Evolutionary conservation across 306 rosid genomes (phyloP), one percentile per base, ranked within the genome.

Genomic region (Crataegus laevigata): DNA sequence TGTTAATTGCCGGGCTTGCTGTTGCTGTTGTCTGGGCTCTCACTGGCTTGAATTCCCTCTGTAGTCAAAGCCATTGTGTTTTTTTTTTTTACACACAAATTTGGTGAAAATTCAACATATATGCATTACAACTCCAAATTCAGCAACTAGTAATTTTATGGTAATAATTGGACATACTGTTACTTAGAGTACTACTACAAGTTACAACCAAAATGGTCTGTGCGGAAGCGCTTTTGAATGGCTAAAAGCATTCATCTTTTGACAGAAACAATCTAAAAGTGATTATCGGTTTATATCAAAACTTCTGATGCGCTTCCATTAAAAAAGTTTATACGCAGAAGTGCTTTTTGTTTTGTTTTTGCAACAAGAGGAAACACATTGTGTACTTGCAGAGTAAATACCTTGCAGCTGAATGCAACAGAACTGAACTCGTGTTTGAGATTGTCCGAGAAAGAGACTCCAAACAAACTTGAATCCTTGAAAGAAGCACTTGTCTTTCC

Each of bases 391-490:
- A 21, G 66, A 28, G 63, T 18, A 38, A 4, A 64, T 86, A 89
- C 99, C 99, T 91, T 91, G 87, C 86, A 83, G 79, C 93, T 88
- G 69, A 96, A 75, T 62, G 92, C 84, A 83, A 88, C 87, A 69
- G 92, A 89, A 83, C 69, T 68, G 87, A 89, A 88, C 25, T 90
- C 97, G 69, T 88, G 82, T 83, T 82, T 94, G 83, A 80, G 69
- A 68, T 89, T 76, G 40, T 90, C 96, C n/a, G 96, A 78, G 62
- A 96, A 78, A 50, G 96, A 79, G 74, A 88, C 84, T 58, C 99
- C 99, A 74, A 96, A 92, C 4, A 96, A 72, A 19, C 86, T 77
- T 8, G 98, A 89, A 26, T 94, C 97, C 88, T 82, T 94, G 52
- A 86, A 82, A 76, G 83, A 91, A 1, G 80, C 85, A 81, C 87